Conservation (phyloP, 2,329 filamentous ascomycete genomes). For the Neurospora sp. region DNA sequence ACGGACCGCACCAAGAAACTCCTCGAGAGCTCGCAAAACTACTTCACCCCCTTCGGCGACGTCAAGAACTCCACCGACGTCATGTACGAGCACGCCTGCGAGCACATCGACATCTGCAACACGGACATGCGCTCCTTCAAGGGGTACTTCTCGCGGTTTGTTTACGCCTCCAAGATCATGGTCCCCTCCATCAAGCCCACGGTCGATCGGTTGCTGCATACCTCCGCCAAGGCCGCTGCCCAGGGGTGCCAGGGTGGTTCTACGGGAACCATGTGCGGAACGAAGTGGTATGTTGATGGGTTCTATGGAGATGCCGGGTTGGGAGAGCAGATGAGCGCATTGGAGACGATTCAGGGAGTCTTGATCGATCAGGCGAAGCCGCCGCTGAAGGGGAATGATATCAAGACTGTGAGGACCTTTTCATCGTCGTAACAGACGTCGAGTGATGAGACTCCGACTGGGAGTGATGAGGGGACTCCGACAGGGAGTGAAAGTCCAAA, state of each 20-base stretch:
- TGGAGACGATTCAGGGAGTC: slow-evolving; percentile 53
- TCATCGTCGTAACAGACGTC: neutral
- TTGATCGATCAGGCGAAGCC: slow-evolving; percentile 32
- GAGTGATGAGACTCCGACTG: neutral
- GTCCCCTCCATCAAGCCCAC: slow-evolving; percentile 41
- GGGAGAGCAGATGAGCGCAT: slow-evolving; percentile 54
- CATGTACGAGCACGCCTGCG: slow-evolving; percentile 60
- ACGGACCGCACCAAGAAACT: slow-evolving; percentile 39
- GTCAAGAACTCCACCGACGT: slow-evolving; percentile 39
- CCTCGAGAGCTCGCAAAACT: slow-evolving; percentile 38
- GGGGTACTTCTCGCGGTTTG: slow-evolving; percentile 54
- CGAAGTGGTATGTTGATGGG: slow-evolving; percentile 49
- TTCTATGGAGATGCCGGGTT: slow-evolving; percentile 46
- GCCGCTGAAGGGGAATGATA: slow-evolving; percentile 38
- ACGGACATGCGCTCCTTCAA: slow-evolving; percentile 60
- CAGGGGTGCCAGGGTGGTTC: slow-evolving; percentile 45
- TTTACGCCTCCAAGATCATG: slow-evolving; percentile 48
- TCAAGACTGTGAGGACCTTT: slow-evolving; percentile 32
- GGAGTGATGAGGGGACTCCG: neutral
- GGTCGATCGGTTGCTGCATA: slow-evolving; percentile 37
- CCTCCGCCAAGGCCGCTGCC: slow-evolving; percentile 46
- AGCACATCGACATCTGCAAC: slow-evolving; percentile 45
- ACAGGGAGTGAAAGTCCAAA: neutral
- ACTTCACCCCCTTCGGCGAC: slow-evolving; percentile 38
- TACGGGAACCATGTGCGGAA: slow-evolving; percentile 44